Conservation (phyloP, 306 rosid species). For the Acacia crassicarpa region DNA sequence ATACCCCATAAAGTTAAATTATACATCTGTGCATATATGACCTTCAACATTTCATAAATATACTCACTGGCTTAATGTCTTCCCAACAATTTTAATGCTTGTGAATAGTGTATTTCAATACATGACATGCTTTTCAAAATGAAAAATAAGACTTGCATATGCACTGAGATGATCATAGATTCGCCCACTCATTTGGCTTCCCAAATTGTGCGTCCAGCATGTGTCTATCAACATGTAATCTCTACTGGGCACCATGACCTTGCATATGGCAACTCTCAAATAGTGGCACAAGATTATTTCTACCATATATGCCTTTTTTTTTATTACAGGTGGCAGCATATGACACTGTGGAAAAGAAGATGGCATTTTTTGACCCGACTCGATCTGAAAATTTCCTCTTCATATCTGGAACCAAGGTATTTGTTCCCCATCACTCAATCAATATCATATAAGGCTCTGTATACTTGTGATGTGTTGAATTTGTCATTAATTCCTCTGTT, state of each 20-base stretch:
- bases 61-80: slow-evolving; percentile 1
- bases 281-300: background rate
- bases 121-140: background rate
- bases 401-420: slow-evolving; percentile 97
- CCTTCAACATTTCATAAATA: background rate
- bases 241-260: background rate
- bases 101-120: slow-evolving; percentile 2
- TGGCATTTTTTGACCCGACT: slow-evolving; percentile 94
- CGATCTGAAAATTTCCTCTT: slow-evolving; percentile 89
- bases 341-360: slow-evolving; percentile 70
- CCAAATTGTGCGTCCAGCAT: background rate
- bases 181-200: background rate
- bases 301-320: slow-evolving; percentile 18
- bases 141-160: background rate
- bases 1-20: background rate
- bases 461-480: background rate
- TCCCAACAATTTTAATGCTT: background rate
- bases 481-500: background rate
- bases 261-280: background rate
- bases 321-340: slow-evolving; percentile 91
- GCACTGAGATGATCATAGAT: background rate
- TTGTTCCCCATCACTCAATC: slow-evolving; percentile 1
- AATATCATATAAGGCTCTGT: slow-evolving; percentile 7
- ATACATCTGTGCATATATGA: background rate
- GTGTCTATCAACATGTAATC: background rate